Evolutionary conservation across 768 basidiomycete species (phyloP), one percentile per base, ranked within the genome.

Genomic region (Rhizopogon salebrosus): DNA sequence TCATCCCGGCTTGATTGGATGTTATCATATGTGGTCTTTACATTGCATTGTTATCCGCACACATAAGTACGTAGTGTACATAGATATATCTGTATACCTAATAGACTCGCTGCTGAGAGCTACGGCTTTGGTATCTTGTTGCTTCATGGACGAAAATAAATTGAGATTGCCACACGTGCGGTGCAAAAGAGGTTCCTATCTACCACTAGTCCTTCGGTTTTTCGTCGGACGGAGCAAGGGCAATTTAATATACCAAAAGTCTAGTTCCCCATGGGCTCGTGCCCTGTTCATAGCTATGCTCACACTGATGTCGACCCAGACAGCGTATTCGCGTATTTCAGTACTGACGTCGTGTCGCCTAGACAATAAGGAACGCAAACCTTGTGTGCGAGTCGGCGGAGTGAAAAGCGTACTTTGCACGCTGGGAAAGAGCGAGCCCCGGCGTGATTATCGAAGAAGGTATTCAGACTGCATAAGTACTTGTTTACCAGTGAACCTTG

Each of bases 81-180:
- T 51, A 49, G 43, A 51, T 48, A 22, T 42, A 49, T 48, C 11
- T 51, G 29, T 48, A 49, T 51, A 34, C 45, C 9, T 16, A 31
- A 34, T 45, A 46, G 45, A 34, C 43, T 31, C 14, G 13, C 20
- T 31, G 2, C 29, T 8, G 20, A 46, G 20, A 46, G 20, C 22
- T 20, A 34, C 23, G 10, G n/a, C 11, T 43, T 43, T 43, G 26
- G 41, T 26, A n/a, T 26, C 16, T 45, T 22, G 45, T 46, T 14
- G 8, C 31, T 46, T 34, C 31, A 13, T 11, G 31, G 31, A 34
- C 31, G 11, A 34, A 7, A 8, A 29, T 10, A 34, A 34, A 13
- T 13, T 13, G 10, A 34, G 27, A 27, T 6, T 8, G 31, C 13
- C 31, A 29, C 27, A 9, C 27, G 27, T 29, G 27, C 27, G 9